Evolutionary conservation across 2,329 filamentous ascomycete genomes (phyloP).

Genomic region (Atkinsonella texensis): DNA sequence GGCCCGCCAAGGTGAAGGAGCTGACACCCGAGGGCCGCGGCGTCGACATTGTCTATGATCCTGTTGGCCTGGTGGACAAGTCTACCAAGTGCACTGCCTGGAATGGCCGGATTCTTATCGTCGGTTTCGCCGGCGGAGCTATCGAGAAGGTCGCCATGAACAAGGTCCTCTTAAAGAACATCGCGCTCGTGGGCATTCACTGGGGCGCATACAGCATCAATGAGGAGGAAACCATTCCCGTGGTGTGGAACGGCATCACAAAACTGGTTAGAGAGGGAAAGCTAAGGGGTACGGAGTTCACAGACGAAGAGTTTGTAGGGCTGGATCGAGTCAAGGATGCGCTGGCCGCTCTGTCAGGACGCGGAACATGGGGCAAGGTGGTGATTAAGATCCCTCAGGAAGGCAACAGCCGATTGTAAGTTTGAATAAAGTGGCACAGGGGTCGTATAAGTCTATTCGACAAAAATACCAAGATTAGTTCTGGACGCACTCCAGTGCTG

Average conservation of each 20-base stretch:
- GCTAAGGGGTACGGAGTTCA: constrained; percentile 71
- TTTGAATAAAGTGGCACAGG: background rate
- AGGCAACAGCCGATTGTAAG: constrained; percentile 42
- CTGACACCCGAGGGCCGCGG: constrained; percentile 60
- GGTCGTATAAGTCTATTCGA: background rate
- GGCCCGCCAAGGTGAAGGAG: constrained; percentile 60
- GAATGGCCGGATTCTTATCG: constrained; percentile 79
- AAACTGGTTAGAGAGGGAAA: constrained; percentile 65
- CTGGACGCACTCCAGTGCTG: too few relatives aligned
- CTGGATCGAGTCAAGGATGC: constrained; percentile 69
- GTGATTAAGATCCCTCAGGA: constrained; percentile 73
- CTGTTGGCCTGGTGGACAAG: constrained; percentile 78
- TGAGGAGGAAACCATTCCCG: constrained; percentile 56
- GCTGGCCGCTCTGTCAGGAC: constrained; percentile 61
- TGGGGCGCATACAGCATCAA: constrained; percentile 76
- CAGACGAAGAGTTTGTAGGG: constrained; percentile 70
- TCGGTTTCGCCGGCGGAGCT: constrained; percentile 63
- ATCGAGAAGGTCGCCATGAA: constrained; percentile 94
- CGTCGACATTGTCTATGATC: constrained; percentile 92
- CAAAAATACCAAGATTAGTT: too few relatives aligned
- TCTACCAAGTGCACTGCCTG: constrained; percentile 86
- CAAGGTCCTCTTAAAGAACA: constrained; percentile 86
- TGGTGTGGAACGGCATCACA: constrained; percentile 76
- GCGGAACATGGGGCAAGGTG: constrained; percentile 93
- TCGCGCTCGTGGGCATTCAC: constrained; percentile 76